Evolutionary conservation across 371 early-diverging fungal species (phyloP), one percentile per base, ranked within the genome.

Genomic region (Capillidium rhysosporum): DNA sequence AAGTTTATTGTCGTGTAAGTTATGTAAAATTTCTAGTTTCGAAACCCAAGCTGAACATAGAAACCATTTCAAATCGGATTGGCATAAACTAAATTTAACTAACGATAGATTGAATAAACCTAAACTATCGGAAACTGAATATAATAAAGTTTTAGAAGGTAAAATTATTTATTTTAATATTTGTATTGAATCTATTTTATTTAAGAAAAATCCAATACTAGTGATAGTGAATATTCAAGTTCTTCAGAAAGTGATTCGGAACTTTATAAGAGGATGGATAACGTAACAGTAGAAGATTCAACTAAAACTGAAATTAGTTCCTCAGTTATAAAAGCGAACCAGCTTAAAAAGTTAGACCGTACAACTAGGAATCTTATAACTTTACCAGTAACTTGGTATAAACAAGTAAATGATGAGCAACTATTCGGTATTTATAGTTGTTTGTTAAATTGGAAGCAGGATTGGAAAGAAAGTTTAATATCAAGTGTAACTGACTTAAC

Each of bases 11-110:
- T 34, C 34, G 12, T 34, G 34, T 34, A 34, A 34, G 34, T 34
- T 34, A 12, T 34, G 34, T 12, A 12, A 34, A 34, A 34, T 34
- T 7, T 4, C 34, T 12, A 34, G 12, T 4, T 34, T 34, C 34
- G 34, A 34, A 7, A 34, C 34, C 34, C 34, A 34, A 12, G 7
- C 5, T 14, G 41, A 40, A 10, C 52, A 52, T 20, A 38, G 52
- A 7, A 38, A 43, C 2, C 52, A 52, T 23, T 52, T 40, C 26
- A 38, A 41, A n/a, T 52, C 41, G 25, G 52, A 52, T 16, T 38
- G 41, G 40, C 52, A 52, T 40, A 29, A 38, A 26, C 23, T 40
- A 8, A 52, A 52, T 40, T 28, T 52, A n/a, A 46, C 18, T 23
- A 52, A 34, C 9, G 9, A 18, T 12, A 7, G 34, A 10, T n/a